phyloP scores from a whole-genome alignment of 495 filamentous ascomycete genomes.

The Penicillium arizonense region DNA sequence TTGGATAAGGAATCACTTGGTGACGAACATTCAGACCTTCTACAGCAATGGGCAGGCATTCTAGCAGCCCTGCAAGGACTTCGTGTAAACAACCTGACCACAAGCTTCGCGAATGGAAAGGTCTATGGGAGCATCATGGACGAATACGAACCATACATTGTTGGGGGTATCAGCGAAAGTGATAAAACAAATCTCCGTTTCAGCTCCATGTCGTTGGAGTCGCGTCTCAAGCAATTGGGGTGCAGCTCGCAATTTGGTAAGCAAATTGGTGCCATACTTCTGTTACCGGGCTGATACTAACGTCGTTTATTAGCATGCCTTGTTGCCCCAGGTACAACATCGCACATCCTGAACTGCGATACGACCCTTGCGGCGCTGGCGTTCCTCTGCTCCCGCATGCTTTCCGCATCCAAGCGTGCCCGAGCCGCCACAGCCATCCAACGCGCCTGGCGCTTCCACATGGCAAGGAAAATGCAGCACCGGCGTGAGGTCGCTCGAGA shows the following conservation, averaged over 20 bases:
- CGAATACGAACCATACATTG: slow-evolving; percentile 51
- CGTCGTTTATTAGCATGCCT: slow-evolving; percentile 23
- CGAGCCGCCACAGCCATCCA: slow-evolving; percentile 48
- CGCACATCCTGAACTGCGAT: slow-evolving; percentile 42
- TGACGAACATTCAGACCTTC: slow-evolving; percentile 37
- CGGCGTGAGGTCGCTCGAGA: slow-evolving; percentile 41
- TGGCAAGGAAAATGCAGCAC: slow-evolving; percentile 21
- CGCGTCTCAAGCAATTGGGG: slow-evolving; percentile 32
- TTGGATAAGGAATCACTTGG: slow-evolving; percentile 15
- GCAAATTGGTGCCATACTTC: background rate
- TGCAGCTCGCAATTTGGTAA: slow-evolving; percentile 49
- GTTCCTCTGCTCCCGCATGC: slow-evolving; percentile 62
- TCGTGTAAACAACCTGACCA: slow-evolving; percentile 55
- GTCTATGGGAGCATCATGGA: slow-evolving; percentile 58
- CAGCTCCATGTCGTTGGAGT: slow-evolving; percentile 14
- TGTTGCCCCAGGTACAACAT: slow-evolving; percentile 32
- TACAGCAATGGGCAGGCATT: slow-evolving; percentile 54
- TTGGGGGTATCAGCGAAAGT: background rate
- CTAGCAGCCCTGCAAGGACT: slow-evolving; percentile 49
- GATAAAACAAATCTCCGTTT: background rate
- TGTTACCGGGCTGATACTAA: slow-evolving; percentile 5
- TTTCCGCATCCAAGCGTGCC: slow-evolving; percentile 46
- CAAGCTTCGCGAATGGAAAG: slow-evolving; percentile 56
- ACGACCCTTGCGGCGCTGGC: slow-evolving; percentile 56
- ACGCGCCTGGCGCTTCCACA: slow-evolving; percentile 37